Base-by-base conservation (phyloP, 257 asterid species). In the Nyctanthes arbortristis region DNA sequence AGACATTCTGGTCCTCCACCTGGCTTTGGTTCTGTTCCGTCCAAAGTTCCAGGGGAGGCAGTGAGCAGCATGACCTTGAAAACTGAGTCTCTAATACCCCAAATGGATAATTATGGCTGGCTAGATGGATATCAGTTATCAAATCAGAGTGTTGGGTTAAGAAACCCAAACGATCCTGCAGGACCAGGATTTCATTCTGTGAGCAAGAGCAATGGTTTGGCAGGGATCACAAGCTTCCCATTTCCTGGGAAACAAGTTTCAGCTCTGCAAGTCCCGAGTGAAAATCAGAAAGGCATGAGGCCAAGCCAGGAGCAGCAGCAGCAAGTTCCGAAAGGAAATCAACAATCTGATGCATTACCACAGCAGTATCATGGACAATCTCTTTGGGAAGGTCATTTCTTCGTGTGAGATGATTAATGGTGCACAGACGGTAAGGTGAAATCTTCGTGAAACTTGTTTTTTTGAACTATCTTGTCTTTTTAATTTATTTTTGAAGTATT, bases 1-100 rank as follows among this genome's bases (percentile, higher is more conserved):
- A 82, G 99, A 77, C 97, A 88, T 63, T 31, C 78, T 69, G 99
- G 99, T 59, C 99, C 99, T 8, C 99, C 99, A 11, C 99, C 99
- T 77, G 99, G 99, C 56, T 94, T 94, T 84, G 93, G 93, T 63
- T 81, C 92, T 70, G 81, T 78, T 68, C 88, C 92, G 74, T 72
- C 93, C 45, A 89, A 83, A 93, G 79, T 40, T 33, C 73, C 68
- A 20, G 95, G 84, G 31, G 96, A 87, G 66, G 67, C 85, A n/a
- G 28, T 72, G 54, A 74, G 72, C 79, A 72, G 66, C 63, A 59
- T 71, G 70, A 39, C 87, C 43, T 66, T 77, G 70, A 85, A 74
- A 78, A 81, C 61, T 70, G 95, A 64, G 66, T 34, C 78, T 58
- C 36, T 80, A 33, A 54, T 73, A 54, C 85, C 83, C 5, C 85